Evolutionary conservation across 805 yeast genomes (phyloP).

Genomic region (Brettanomyces custersianus): DNA sequence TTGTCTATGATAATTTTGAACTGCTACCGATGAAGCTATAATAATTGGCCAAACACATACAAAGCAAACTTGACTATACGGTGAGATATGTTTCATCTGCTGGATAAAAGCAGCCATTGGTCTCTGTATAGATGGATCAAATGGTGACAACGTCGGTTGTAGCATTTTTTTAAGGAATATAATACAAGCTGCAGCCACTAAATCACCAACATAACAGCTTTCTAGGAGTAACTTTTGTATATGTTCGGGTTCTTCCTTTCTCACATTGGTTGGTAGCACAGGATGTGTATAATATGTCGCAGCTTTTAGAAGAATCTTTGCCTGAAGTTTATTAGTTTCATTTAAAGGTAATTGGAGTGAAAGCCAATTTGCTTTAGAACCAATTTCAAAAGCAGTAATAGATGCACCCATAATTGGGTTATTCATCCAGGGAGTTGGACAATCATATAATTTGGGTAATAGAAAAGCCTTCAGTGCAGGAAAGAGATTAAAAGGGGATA

Average conservation of each 20-base stretch:
- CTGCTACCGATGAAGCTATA: slow-evolving; percentile 11
- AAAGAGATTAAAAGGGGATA: slow-evolving; percentile 35
- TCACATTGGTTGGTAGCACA: slow-evolving; percentile 9
- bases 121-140: slow-evolving; percentile 7
- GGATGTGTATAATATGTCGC: slow-evolving; percentile 12
- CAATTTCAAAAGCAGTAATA: slow-evolving; percentile 26
- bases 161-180: slow-evolving; percentile 10
- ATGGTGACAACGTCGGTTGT: slow-evolving; percentile 3
- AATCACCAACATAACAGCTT: slow-evolving; percentile 11
- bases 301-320: slow-evolving; percentile 3
- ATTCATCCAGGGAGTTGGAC: slow-evolving; percentile 29
- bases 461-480: slow-evolving; percentile 21
- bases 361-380: slow-evolving; percentile 29
- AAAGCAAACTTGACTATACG: slow-evolving; percentile 8
- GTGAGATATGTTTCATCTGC: slow-evolving; percentile 6
- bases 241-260: slow-evolving; percentile 8
- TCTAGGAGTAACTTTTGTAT: slow-evolving; percentile 13
- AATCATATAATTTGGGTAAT: slow-evolving; percentile 26
- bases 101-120: slow-evolving; percentile 6
- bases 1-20: slow-evolving; percentile 7
- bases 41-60: slow-evolving; percentile 13
- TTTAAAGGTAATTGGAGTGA: slow-evolving; percentile 14
- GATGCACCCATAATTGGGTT: slow-evolving; percentile 35
- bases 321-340: slow-evolving; percentile 2
- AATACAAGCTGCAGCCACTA: slow-evolving; percentile 9